Percentiles rank a stretch among this genome's conserved stretches.
Evolutionary conservation across 352 stramenopile genomes (phyloP).

Genomic region (Globisporangium cystogenes): DNA sequence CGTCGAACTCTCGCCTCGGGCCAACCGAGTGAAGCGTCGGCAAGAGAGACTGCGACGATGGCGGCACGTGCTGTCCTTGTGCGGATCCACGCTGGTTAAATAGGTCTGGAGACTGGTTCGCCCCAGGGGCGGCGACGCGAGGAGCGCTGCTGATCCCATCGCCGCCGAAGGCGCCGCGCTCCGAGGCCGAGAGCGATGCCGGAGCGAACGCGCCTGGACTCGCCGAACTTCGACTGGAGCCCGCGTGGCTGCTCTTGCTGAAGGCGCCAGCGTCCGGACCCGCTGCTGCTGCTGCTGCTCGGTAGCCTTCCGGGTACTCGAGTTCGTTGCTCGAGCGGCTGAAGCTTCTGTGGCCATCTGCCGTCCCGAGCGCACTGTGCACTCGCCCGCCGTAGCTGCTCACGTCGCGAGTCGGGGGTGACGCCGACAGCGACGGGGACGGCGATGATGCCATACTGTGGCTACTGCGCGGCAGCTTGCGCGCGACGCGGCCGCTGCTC

Average conservation of each 20-base stretch:
- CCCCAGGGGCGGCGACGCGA: neutral
- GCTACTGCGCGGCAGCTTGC: neutral
- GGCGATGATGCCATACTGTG: slow-evolving; percentile 7
- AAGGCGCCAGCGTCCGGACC: neutral
- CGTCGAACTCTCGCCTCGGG: slow-evolving; percentile 6
- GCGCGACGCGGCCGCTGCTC: neutral
- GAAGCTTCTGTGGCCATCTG: neutral
- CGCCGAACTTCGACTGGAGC: slow-evolving; percentile 2
- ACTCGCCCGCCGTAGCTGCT: slow-evolving; percentile 4
- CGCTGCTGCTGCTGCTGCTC: neutral
- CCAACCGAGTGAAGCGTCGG: slow-evolving; percentile 7
- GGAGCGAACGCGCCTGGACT: slow-evolving; percentile 3
- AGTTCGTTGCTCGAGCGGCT: slow-evolving; percentile 7
- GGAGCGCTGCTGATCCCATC: neutral
- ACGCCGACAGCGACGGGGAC: neutral
- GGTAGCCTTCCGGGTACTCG: slow-evolving; percentile 4
- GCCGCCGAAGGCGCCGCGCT: neutral
- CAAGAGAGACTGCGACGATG: slow-evolving; percentile 8
- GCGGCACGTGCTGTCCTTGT: neutral
- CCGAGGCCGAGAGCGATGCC: neutral
- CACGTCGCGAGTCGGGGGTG: neutral
- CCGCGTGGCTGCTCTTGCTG: neutral
- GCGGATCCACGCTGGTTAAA: neutral
- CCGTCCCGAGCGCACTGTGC: slow-evolving; percentile 2
- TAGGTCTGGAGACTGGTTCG: neutral